Evolutionary conservation across 805 yeast genomes (phyloP), one percentile per base, ranked within the genome.

Genomic region (Teunomyces gatunensis): DNA sequence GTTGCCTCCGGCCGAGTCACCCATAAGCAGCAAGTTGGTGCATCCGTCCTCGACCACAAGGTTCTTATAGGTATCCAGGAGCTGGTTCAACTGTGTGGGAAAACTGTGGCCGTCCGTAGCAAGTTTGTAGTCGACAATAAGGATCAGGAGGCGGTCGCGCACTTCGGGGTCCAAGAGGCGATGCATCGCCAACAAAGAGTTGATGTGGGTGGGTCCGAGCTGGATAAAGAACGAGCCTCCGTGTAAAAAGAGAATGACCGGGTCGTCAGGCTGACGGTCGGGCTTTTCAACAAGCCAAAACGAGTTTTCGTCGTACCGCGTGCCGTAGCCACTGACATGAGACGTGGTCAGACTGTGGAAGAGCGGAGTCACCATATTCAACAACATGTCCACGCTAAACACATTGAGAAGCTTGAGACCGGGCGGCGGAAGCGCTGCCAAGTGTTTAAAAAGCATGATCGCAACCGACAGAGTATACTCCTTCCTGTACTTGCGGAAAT

Each of bases 1-100:
- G 51, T 71, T 63, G 1, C 73, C 76, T 23, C 77, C 77, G 7
- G 76, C 76, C 1, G 75, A 70, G 51, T 73, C 77, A 3, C 77
- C 77, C 53, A 73, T 51, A 4, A 72, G 54, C 10, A 60, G 59
- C 13, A 73, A 57, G 41, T 70, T 69, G 12, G 53, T 46, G 44
- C 54, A 52, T 1, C 66, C 63, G 11, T 56, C 64, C 0, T 44
- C 39, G 21, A 60, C 46, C 18, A 49, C 43, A 34, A 67, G 54
- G 15, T 46, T 47, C 21, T 41, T 42, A 50, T 71, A 68, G 2
- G 69, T 61, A 1, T 52, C 58, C 28, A 59, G 57, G 28, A 69
- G 54, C 39, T 73, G 69, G 34, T 53, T 49, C 12, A 67, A 47
- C 50, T 69, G 77, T 13, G 53, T 44, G 1, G 75, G 75, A 39